Evolutionary conservation across 2,329 filamentous ascomycete species (phyloP).

Genomic region (Calonectria ilicicola): DNA sequence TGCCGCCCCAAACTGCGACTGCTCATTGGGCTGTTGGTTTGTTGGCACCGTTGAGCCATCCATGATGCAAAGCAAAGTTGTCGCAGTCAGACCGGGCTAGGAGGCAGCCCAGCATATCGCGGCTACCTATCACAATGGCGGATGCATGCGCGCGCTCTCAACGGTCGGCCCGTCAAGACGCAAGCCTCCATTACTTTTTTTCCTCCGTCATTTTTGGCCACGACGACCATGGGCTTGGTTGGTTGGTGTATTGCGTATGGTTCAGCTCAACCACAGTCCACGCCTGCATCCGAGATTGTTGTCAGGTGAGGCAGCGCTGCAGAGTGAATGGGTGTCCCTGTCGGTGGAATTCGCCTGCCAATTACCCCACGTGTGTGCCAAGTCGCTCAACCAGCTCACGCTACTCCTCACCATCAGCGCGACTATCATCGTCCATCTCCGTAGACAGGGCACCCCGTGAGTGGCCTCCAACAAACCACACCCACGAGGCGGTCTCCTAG

Average conservation of each 20-base stretch:
- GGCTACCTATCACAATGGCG: not conserved
- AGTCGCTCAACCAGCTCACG: not conserved
- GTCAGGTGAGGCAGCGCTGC: not conserved
- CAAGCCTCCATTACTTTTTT: not conserved
- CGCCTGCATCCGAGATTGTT: not conserved
- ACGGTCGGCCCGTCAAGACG: not conserved
- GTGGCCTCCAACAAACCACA: not conserved
- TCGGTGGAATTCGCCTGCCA: not conserved
- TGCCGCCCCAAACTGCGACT: not conserved
- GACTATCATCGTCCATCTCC: not conserved
- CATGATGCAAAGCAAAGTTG: not conserved
- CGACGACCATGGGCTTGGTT: not conserved
- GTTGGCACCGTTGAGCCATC: too few relatives aligned
- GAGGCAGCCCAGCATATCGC: constrained; percentile 1
- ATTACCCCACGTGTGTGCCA: constrained; percentile 16
- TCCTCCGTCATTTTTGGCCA: not conserved
- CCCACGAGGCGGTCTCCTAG: not conserved
- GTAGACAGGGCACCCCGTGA: not conserved
- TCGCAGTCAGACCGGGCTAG: not conserved
- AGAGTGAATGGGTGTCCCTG: not conserved
- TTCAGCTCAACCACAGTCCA: not conserved
- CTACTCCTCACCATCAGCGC: not conserved
- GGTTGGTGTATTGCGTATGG: not conserved
- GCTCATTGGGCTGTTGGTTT: not conserved
- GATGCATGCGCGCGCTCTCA: not conserved